These are phyloP conservation scores for Pythium periplocum DNA, from an alignment of 352 stramenopile genomes.

Conservation along the genomic window DNA sequence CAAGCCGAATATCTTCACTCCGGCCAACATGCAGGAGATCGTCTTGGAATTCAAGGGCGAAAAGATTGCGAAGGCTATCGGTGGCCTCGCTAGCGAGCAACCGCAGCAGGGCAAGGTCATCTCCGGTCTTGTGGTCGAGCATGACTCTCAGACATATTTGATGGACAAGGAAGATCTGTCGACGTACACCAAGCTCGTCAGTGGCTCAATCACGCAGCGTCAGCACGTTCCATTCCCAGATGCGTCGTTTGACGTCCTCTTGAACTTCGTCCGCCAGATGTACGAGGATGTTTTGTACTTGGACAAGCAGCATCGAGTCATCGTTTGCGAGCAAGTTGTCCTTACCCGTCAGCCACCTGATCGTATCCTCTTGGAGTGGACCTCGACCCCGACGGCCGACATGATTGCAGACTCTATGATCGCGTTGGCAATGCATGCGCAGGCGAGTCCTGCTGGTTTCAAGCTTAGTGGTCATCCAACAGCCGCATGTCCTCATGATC, in stretches of 20 bases:
- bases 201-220: conserved; percentile 73
- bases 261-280: conserved; percentile 81
- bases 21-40: conserved; percentile 86
- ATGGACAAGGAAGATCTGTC: conserved; percentile 84
- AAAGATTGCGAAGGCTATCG: conserved; percentile 86
- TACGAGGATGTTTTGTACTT: conserved; percentile 65
- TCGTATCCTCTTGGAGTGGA: conserved; percentile 77
- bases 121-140: conserved; percentile 77
- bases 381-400: conserved; percentile 90
- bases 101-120: conserved; percentile 76
- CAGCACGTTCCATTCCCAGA: conserved; percentile 83
- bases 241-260: conserved; percentile 74
- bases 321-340: conserved; percentile 69
- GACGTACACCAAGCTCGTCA: conserved; percentile 82
- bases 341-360: conserved; percentile 38
- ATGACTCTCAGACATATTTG: conserved; percentile 81
- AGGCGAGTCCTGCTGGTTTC: conserved; percentile 77
- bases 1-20: conserved; percentile 74
- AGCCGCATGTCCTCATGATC: conserved; percentile 73
- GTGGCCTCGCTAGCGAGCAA: conserved; percentile 58
- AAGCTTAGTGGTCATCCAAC: conserved; percentile 73
- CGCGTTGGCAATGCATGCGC: conserved; percentile 92
- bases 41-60: conserved; percentile 86
- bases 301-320: conserved; percentile 48
- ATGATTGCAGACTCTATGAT: conserved; percentile 96